Evolutionary conservation across 2,329 filamentous ascomycete species (phyloP).

Genomic region (Microdochium paspali): DNA sequence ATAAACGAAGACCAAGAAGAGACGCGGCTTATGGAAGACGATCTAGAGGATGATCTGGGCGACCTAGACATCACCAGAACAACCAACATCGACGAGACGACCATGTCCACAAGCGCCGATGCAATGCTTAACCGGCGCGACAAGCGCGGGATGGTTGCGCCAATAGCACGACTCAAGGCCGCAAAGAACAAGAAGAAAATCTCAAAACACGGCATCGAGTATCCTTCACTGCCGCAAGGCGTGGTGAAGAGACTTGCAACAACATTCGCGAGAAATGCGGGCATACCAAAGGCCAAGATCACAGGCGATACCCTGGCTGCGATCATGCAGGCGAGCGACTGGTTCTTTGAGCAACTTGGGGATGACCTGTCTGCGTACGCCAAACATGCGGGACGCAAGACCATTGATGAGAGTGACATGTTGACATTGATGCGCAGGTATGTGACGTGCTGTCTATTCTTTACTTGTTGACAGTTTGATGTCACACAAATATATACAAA

Average conservation of each 20-base stretch:
- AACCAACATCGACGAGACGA: not conserved
- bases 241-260: slow-evolving; percentile 68
- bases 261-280: slow-evolving; percentile 59
- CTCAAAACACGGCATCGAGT: slow-evolving; percentile 65
- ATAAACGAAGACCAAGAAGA: slow-evolving; percentile 10
- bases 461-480: slow-evolving; percentile 5
- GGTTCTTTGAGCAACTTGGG: slow-evolving; percentile 84
- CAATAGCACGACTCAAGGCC: slow-evolving; percentile 3
- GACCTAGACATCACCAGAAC: slow-evolving; percentile 4
- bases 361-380: slow-evolving; percentile 75
- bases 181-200: slow-evolving; percentile 38
- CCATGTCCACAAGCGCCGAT: not conserved
- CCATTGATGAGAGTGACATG: slow-evolving; percentile 78
- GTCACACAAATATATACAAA: slow-evolving; percentile 8
- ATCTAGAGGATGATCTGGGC: not conserved
- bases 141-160: slow-evolving; percentile 8
- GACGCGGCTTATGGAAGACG: slow-evolving; percentile 3
- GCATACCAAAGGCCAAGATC: slow-evolving; percentile 58
- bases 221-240: slow-evolving; percentile 62
- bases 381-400: slow-evolving; percentile 71
- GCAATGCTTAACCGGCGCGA: not conserved
- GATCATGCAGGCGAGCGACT: slow-evolving; percentile 74
- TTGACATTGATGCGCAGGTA: slow-evolving; percentile 77
- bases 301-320: slow-evolving; percentile 64
- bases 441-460: slow-evolving; percentile 20